phyloP scores from a whole-genome alignment of 208 protist genomes.

The Perkinsela sp. region DNA sequence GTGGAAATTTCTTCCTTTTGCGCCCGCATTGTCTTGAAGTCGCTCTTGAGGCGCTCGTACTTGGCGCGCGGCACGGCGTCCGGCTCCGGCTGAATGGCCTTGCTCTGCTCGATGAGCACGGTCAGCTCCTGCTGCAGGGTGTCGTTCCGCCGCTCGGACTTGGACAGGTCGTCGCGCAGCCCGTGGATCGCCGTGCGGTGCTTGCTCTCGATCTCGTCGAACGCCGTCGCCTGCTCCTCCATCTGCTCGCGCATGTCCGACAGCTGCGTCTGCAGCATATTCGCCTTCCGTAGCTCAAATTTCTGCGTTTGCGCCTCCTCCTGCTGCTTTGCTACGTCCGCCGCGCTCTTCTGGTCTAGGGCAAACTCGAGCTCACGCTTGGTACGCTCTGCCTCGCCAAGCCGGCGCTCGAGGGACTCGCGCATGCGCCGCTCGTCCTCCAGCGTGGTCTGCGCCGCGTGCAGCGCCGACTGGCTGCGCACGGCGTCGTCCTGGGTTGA shows the following conservation, averaged over 20 bases:
- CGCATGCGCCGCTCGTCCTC: background rate
- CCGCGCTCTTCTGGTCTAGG: background rate
- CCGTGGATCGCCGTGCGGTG: background rate
- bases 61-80: background rate
- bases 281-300: background rate
- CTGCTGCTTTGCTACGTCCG: background rate
- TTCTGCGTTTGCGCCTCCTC: background rate
- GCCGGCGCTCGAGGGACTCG: background rate
- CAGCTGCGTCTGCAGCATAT: background rate
- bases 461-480: background rate
- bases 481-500: background rate
- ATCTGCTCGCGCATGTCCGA: background rate
- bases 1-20: conserved; percentile 8
- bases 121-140: background rate
- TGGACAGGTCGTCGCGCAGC: background rate
- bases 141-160: background rate
- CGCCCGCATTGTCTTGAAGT: conserved; percentile 3
- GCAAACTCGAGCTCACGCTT: background rate
- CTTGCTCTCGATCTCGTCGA: background rate
- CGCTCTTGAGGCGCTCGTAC: conserved; percentile 2
- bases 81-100: background rate
- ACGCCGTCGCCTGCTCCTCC: background rate
- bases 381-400: background rate
- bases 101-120: background rate
- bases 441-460: background rate